Base-by-base conservation (phyloP, 108 stramenopile species). In the Aurantiochytrium sp. region DNA sequence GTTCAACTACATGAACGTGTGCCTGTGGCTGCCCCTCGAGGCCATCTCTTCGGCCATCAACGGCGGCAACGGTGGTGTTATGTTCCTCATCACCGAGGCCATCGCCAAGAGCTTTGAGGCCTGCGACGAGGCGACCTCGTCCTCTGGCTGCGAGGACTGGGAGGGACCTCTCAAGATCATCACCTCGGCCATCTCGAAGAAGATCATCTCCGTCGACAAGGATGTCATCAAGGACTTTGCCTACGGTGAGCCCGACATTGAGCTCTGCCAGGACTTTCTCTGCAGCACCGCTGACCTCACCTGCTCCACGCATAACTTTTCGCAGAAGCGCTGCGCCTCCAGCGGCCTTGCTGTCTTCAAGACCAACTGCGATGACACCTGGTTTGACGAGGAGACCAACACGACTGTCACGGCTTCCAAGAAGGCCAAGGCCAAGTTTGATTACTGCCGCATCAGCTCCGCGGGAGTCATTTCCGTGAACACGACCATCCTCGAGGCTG, bases 1-100 rank as follows among this genome's bases (percentile, higher is more conserved):
- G 92, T 97, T 97, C 94, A 97, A 97, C 95, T 94, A 95, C 72
- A 88, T 97, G 73, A 89, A 95, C 59, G 96, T 97, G 14, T 91
- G 89, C 23, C 58, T 96, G 59, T 91, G 96, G 59, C 93, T 97
- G 76, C 96, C 96, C 18, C 25, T 97, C 43, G 96, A 97, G 91
- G 88, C 93, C 88, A 87, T 92, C 91, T 92, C 93, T 25, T 59
- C 59, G 19, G 59, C 59, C n/a, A 59, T 59, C 59, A 59, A 59
- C 3, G 59, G 59, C 3, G 59, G 59, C 59, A 59, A 59, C 59
- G 59, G 59, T 59, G 90, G 91, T 58, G 94, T 94, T 89, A 88
- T 97, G 14, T 88, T 90, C 87, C 43, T 71, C 69, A 76, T 97
- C 51, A 96, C 96, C 47, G 35, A 60, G 23, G 95, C 95, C 89